Percentiles rank a stretch among this genome's conserved stretches.
Evolutionary conservation across 2,329 filamentous ascomycete genomes (phyloP).

Genomic region (Epichloe sibirici): DNA sequence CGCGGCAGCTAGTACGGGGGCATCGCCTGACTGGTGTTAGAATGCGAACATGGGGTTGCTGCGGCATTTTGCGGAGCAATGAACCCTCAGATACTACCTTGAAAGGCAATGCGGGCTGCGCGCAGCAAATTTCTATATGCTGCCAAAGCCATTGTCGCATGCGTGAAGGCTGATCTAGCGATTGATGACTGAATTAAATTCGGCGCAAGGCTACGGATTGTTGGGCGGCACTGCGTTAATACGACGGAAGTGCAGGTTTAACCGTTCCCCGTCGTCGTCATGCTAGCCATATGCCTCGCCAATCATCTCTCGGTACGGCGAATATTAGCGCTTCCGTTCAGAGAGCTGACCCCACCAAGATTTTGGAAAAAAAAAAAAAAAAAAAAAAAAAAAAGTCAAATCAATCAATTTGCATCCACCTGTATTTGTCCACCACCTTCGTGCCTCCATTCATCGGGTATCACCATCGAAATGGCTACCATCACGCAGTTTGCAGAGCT

Average conservation of each 20-base stretch:
- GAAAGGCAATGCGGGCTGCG: conserved; percentile 70
- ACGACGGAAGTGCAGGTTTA: conserved; percentile 13
- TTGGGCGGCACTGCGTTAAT: background rate
- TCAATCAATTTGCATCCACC: background rate
- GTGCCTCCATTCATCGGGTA: conserved; percentile 6
- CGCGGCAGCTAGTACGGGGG: conserved; percentile 55
- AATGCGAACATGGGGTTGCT: background rate
- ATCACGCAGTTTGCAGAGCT: conserved; percentile 43
- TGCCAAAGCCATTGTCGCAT: conserved; percentile 46
- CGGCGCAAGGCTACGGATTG: background rate
- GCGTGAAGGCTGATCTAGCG: background rate
- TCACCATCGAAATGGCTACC: conserved; percentile 44
- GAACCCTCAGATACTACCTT: conserved; percentile 50
- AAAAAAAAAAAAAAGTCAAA: conserved; percentile 6
- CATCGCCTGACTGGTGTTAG: conserved; percentile 47
- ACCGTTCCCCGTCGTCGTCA: conserved; percentile 11
- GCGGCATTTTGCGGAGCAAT: background rate
- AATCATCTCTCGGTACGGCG: background rate
- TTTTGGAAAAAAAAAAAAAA: conserved; percentile 3
- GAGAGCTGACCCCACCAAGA: conserved; percentile 4
- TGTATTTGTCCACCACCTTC: conserved; percentile 6
- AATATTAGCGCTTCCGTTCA: background rate
- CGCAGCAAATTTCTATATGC: conserved; percentile 77
- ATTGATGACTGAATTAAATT: background rate
- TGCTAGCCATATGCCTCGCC: background rate